A percentile compares a stretch with the other conserved stretches of the same genome.
These are phyloP conservation scores for Pholiota conissans DNA, from an alignment of 768 basidiomycete species.

Conservation along the genomic window DNA sequence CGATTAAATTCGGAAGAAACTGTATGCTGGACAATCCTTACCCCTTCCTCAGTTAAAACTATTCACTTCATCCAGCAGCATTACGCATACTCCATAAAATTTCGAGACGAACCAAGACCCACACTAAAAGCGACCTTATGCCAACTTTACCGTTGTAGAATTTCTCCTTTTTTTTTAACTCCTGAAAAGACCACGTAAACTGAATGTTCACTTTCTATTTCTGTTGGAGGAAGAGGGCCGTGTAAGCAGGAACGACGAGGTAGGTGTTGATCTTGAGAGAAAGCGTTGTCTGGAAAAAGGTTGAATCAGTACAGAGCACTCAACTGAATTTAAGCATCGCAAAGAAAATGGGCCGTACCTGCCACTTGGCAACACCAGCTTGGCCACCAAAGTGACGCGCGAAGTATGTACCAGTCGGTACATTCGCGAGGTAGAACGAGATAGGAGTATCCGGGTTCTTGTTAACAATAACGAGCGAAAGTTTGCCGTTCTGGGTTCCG, in stretches of 20 bases:
- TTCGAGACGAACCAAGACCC: too few species aligned
- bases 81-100: too few species aligned
- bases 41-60: too few species aligned
- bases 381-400: slow-evolving; percentile 56
- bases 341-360: slow-evolving; percentile 31
- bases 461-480: slow-evolving; percentile 50
- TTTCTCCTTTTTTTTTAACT: too few species aligned
- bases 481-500: slow-evolving; percentile 36
- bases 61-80: too few species aligned
- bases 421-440: slow-evolving; percentile 38
- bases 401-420: slow-evolving; percentile 51
- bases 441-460: slow-evolving; percentile 44
- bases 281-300: slow-evolving; percentile 28
- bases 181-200: too few species aligned
- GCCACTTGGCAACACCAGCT: slow-evolving; percentile 55
- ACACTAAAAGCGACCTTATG: too few species aligned
- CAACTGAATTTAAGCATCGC: not conserved
- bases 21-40: too few species aligned
- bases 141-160: too few species aligned
- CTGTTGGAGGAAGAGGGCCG: slow-evolving; percentile 36
- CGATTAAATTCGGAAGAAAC: too few species aligned
- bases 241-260: slow-evolving; percentile 36
- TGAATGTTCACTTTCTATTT: slow-evolving; percentile 7
- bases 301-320: not conserved
- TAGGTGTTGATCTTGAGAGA: slow-evolving; percentile 29